These are phyloP conservation scores for Aspergillus arachidicola DNA, from an alignment of 2,329 filamentous ascomycete genomes.

Conservation along the genomic window DNA sequence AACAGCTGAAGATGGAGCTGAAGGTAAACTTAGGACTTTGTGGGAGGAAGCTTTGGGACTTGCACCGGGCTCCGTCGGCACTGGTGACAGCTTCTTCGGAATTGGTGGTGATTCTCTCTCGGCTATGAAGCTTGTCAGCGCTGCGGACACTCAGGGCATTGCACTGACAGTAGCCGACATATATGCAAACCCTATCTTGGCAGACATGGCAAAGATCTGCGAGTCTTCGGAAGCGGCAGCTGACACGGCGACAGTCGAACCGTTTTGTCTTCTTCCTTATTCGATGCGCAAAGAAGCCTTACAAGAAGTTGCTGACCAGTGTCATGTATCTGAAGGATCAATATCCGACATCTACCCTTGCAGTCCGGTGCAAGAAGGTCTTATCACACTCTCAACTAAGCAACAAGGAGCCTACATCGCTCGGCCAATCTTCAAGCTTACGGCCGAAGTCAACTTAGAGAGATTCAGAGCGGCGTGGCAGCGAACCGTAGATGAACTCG, in stretches of 20 bases:
- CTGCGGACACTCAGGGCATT: conserved; percentile 43
- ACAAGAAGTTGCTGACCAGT: conserved; percentile 34
- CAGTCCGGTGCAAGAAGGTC: conserved; percentile 48
- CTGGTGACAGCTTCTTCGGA: conserved; percentile 51
- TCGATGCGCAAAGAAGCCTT: conserved; percentile 25
- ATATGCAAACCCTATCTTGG: conserved; percentile 47
- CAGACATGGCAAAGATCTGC: conserved; percentile 45
- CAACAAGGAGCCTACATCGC: conserved; percentile 53
- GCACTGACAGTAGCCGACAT: conserved; percentile 46
- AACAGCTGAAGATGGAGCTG: conserved; percentile 30
- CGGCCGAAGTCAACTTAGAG: conserved; percentile 40
- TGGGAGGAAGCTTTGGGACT: conserved; percentile 46
- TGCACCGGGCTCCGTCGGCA: conserved; percentile 40
- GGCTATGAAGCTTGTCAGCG: conserved; percentile 50
- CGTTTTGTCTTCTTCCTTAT: conserved; percentile 34
- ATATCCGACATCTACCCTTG: conserved; percentile 48
- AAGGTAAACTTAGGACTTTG: conserved; percentile 34
- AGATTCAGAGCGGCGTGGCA: conserved; percentile 53
- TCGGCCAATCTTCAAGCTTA: conserved; percentile 47
- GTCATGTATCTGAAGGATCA: conserved; percentile 29
- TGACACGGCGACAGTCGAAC: conserved; percentile 16
- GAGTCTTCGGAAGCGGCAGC: conserved; percentile 7
- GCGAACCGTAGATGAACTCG: conserved; percentile 45
- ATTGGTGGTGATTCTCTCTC: conserved; percentile 52
- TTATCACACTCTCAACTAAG: conserved; percentile 53